phyloP scores from a whole-genome alignment of 140 eudicot genomes.

The Flaveria floridana region DNA sequence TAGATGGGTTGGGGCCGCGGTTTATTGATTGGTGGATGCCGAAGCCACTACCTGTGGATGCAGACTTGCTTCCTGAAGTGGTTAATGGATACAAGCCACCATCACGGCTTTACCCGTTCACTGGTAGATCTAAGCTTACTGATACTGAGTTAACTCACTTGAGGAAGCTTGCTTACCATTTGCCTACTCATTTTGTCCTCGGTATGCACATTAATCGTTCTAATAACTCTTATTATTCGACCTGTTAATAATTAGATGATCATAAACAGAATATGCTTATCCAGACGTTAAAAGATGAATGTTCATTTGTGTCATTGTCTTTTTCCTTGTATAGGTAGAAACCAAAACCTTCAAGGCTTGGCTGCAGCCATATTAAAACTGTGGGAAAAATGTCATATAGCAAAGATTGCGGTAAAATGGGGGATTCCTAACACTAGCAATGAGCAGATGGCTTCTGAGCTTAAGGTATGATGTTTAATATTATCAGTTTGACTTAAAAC shows the following conservation, averaged over 20 bases:
- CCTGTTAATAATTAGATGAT: background rate
- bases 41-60: conserved; percentile 95
- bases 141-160: conserved; percentile 81
- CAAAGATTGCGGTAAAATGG: conserved; percentile 90
- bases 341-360: conserved; percentile 87
- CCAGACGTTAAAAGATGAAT: background rate
- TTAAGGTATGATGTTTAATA: conserved; percentile 54
- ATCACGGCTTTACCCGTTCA: conserved; percentile 66
- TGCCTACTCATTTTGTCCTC: conserved; percentile 92
- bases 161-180: conserved; percentile 73
- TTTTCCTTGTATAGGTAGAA: conserved; percentile 59
- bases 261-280: background rate
- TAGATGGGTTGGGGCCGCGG: conserved; percentile 95
- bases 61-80: conserved; percentile 80
- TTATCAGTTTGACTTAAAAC: conserved; percentile 24
- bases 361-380: conserved; percentile 85
- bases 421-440: conserved; percentile 87
- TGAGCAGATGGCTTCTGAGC: conserved; percentile 90
- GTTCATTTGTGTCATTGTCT: background rate
- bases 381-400: conserved; percentile 86
- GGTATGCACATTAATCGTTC: conserved; percentile 42
- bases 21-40: conserved; percentile 96
- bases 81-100: conserved; percentile 78
- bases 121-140: conserved; percentile 55
- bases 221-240: background rate